Evolutionary conservation across 2,329 filamentous ascomycete genomes (phyloP), one percentile per base, ranked within the genome.

Genomic region (Cadophora sp.): DNA sequence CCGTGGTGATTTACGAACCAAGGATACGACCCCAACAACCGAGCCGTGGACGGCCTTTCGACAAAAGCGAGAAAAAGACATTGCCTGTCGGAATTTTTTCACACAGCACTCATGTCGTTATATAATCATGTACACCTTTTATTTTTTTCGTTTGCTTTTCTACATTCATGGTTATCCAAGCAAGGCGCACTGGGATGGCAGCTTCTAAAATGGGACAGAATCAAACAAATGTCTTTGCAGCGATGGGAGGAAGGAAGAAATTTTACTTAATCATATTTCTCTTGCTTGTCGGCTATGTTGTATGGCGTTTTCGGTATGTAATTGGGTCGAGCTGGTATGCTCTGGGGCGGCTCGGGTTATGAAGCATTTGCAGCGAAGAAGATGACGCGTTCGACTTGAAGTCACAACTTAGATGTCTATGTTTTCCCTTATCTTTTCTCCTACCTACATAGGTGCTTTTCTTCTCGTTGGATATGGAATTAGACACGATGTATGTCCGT

Each of bases 41-140:
- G 56, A 61, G 55, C 66, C 53, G 61, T 68, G 62, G 67, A 65
- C 62, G 55, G 59, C 63, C 58, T 26, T n/a, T 34, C 59, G 60
- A 62, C 66, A 66, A 59, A 63, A 65, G 40, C 59, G 55, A 62
- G 62, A 58, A 58, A 67, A 69, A 68, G 48, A 56, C 50, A 55
- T 3, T 40, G 26, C 63, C 29, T 43, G 37, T 58, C 50, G 46
- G 66, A 63, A 64, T 34, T 27, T 56, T 12, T 53, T 26, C 34
- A 53, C 27, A 19, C 40, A 69, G 12, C 37, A 64, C 29, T 60
- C 64, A 69, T 72, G 66, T 74, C 53, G 55, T 71, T 69, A 70
- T 70, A 72, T 55, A 64, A 65, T 48, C 31, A 37, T 74, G 72
- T 74, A 74, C 65, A 74, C 62, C 67, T 65, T 63, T 71, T 66